Base-by-base conservation (phyloP, 805 yeast genomes). In the Sungouiozyma intestinalis region DNA sequence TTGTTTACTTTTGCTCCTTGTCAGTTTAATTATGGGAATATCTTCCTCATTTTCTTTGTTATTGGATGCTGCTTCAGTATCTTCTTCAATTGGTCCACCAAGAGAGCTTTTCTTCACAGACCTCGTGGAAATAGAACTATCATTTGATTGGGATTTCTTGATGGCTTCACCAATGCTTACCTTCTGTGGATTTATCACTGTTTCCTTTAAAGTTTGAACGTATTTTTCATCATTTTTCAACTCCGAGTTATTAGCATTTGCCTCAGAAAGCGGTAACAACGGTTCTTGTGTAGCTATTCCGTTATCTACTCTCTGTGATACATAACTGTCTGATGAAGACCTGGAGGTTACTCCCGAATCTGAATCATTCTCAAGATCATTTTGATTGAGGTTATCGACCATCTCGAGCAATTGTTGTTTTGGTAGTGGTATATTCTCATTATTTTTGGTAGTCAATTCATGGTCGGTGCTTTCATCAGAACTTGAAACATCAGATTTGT, bases 381-480 rank as follows among this genome's bases (percentile, higher is more conserved):
- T 15, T 3, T 39, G 6, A 9, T 34, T 20, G 19, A 20, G 11
- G n/a, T 31, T 29, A 15, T 39, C 40, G n/a, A 41, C 42, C 16
- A 44, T 38, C 15, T 46, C 38, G 16, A 47, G 11, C 16, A 46
- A 32, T 21, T 46, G 44, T 4, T 33, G n/a, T 27, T 44, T 46
- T 11, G 33, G 37, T 2, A 44, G 29, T 2, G 49, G 21, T 18
- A 24, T 11, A 24, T 40, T n/a, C n/a, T n/a, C 43, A 27, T 40
- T 35, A 14, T 33, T 17, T 13, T 31, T 16, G 38, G 20, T 33
- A 33, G 33, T 16, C 8, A 17, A 6, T 24, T 35, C 34, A 13
- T 29, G 36, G 2, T 36, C 24, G 19, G 40, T n/a, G 18, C 18
- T 36, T 35, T 34, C 45, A 19, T 16, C 16, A 32, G 33, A 24